A percentile compares a stretch with the other conserved stretches of the same genome.
Conservation (phyloP, 345 rosid species). For the Turnera subulata region DNA sequence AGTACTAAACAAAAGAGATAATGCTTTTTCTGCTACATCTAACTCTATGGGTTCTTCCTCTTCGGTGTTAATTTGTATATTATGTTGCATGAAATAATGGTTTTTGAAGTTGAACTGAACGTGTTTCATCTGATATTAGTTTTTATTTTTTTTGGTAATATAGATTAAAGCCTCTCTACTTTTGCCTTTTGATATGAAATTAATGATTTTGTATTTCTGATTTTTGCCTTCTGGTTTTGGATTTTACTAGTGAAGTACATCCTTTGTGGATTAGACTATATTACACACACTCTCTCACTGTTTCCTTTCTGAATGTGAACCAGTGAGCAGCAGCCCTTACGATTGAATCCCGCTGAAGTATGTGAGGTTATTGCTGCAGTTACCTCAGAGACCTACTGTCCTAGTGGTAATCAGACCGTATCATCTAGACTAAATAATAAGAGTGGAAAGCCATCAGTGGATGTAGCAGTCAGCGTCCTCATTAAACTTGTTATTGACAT, state of each 20-base stretch:
- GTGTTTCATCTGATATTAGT: background rate
- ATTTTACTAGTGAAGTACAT: background rate
- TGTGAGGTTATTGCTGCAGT: slow-evolving; percentile 96
- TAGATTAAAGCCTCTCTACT: background rate
- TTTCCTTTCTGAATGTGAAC: slow-evolving; percentile 23
- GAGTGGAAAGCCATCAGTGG: slow-evolving; percentile 86
- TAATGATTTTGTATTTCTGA: background rate
- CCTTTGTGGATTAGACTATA: slow-evolving; percentile 6
- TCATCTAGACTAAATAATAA: slow-evolving; percentile 75
- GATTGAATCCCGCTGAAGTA: slow-evolving; percentile 78
- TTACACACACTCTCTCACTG: slow-evolving; percentile 13
- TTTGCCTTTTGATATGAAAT: background rate
- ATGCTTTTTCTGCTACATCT: background rate
- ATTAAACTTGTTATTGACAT: slow-evolving; percentile 95
- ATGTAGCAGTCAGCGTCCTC: slow-evolving; percentile 97
- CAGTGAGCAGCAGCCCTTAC: slow-evolving; percentile 98
- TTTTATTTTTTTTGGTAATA: no score
- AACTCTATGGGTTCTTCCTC: background rate
- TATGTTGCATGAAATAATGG: background rate
- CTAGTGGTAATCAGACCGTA: slow-evolving; percentile 56
- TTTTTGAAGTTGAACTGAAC: slow-evolving; percentile 6
- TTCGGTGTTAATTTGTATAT: background rate
- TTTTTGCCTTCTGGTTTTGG: background rate
- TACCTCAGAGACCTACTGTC: slow-evolving; percentile 71
- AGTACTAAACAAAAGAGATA: no score